Evolutionary conservation across 2,329 filamentous ascomycete species (phyloP).

Genomic region (Chaetomium sp.): DNA sequence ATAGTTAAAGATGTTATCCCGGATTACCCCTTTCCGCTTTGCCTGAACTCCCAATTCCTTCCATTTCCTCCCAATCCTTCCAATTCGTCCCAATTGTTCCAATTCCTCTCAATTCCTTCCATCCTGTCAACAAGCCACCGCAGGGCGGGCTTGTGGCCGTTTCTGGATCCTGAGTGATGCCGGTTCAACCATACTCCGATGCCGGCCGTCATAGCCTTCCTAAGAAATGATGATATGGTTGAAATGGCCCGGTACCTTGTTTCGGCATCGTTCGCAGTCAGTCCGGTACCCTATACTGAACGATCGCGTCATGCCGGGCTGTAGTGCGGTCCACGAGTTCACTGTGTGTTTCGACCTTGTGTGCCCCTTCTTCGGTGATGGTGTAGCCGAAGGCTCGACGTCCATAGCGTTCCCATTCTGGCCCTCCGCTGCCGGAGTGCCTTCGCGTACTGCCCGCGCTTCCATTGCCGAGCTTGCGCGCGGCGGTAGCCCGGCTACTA

Average conservation of each 20-base stretch:
- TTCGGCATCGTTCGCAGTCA: conserved; percentile 76
- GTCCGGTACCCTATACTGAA: conserved; percentile 78
- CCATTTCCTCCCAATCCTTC: neutral
- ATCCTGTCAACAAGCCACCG: neutral
- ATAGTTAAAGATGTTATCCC: neutral
- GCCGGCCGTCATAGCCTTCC: conserved; percentile 31
- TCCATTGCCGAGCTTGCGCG: conserved; percentile 41
- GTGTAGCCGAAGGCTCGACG: conserved; percentile 49
- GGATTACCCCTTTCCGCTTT: neutral
- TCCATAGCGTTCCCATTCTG: conserved; percentile 38
- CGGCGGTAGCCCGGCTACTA: conserved; percentile 41
- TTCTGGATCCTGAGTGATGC: conserved; percentile 9
- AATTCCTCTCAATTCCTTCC: neutral
- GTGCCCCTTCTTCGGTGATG: conserved; percentile 56
- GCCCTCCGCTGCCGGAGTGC: conserved; percentile 29
- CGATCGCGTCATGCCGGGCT: conserved; percentile 66
- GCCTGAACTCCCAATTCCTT: neutral
- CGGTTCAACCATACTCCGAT: conserved; percentile 22
- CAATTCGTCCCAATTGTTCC: neutral
- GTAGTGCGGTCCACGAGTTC: conserved; percentile 60
- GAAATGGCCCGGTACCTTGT: conserved; percentile 76
- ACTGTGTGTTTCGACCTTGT: conserved; percentile 61
- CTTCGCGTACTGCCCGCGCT: conserved; percentile 35
- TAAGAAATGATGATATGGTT: conserved; percentile 75
- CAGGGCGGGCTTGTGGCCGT: neutral